A percentile compares a stretch with the other conserved stretches of the same genome.
phyloP scores from a whole-genome alignment of 1,284 basidiomycete species.

The Pseudozyma sp. region DNA sequence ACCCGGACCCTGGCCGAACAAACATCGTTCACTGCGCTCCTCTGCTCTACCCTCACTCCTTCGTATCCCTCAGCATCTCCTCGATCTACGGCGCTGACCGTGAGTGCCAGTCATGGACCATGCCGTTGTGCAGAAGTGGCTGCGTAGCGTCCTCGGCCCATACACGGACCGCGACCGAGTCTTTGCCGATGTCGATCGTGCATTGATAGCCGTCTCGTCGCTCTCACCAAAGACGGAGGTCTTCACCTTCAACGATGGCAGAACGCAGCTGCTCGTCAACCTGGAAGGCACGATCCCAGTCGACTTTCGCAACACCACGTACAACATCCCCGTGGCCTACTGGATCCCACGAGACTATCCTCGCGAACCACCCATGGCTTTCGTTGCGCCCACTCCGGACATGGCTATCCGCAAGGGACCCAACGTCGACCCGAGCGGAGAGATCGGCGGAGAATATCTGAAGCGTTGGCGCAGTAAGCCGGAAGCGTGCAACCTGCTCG shows the following conservation, averaged over 20 bases:
- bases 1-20: too few species aligned
- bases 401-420: conserved; percentile 86
- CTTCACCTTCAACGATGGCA: conserved; percentile 95
- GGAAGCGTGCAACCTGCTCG: conserved; percentile 82
- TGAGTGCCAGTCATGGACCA: conserved; percentile 56
- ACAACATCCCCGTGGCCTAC: conserved; percentile 92
- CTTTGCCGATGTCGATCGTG: conserved; percentile 76
- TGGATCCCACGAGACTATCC: conserved; percentile 74
- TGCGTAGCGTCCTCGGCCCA: conserved; percentile 54
- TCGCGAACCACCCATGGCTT: conserved; percentile 83
- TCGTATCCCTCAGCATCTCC: neutral
- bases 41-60: neutral
- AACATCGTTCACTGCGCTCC: neutral
- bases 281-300: conserved; percentile 92
- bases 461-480: conserved; percentile 82
- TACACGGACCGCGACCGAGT: conserved; percentile 76
- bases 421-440: conserved; percentile 86
- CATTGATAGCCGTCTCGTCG: conserved; percentile 75
- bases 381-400: conserved; percentile 90
- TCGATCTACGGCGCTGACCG: neutral
- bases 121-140: conserved; percentile 62
- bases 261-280: conserved; percentile 88
- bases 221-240: conserved; percentile 90
- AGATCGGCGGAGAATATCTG: conserved; percentile 77
- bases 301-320: conserved; percentile 78